Percentiles rank a stretch among this genome's conserved stretches.
Evolutionary conservation across 495 filamentous ascomycete species (phyloP).

Genomic region (Jackrogersella multiformis): DNA sequence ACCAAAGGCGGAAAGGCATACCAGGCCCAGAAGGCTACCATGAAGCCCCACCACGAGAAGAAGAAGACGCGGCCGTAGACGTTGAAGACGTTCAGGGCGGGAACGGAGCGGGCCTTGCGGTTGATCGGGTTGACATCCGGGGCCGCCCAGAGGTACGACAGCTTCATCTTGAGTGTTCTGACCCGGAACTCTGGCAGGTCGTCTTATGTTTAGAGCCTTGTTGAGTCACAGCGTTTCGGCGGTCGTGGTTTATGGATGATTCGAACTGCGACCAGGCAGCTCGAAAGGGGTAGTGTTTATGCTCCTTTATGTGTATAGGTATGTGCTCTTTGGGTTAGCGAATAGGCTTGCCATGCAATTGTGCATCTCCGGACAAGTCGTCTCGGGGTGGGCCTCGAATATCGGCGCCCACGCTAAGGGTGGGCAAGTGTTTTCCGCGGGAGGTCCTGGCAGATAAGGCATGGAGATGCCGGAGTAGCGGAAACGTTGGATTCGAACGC

Average conservation of each 20-base stretch:
- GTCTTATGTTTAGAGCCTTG: background rate
- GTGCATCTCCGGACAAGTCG: slow-evolving; percentile 45
- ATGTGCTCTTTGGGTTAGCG: slow-evolving; percentile 9
- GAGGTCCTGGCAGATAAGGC: slow-evolving; percentile 32
- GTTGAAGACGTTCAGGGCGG: slow-evolving; percentile 80
- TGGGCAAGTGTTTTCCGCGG: slow-evolving; percentile 42
- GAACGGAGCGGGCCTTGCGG: slow-evolving; percentile 81
- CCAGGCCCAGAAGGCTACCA: slow-evolving; percentile 96
- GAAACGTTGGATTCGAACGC: slow-evolving; percentile 18
- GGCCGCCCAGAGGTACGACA: slow-evolving; percentile 63
- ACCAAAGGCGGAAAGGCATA: slow-evolving; percentile 86
- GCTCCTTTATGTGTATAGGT: slow-evolving; percentile 15
- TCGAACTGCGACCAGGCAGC: background rate
- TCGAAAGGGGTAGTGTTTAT: slow-evolving; percentile 21
- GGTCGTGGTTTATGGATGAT: background rate
- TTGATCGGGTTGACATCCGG: slow-evolving; percentile 79
- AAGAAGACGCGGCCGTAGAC: slow-evolving; percentile 87
- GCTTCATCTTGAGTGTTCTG: slow-evolving; percentile 43
- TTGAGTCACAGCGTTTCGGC: background rate
- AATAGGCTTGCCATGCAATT: slow-evolving; percentile 31
- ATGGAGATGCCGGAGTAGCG: slow-evolving; percentile 12
- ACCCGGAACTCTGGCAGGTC: background rate
- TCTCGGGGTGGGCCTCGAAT: slow-evolving; percentile 21
- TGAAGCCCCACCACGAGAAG: slow-evolving; percentile 95
- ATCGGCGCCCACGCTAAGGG: slow-evolving; percentile 24